Conservation (phyloP, 1,284 basidiomycete genomes). For the Gomphus sp. region DNA sequence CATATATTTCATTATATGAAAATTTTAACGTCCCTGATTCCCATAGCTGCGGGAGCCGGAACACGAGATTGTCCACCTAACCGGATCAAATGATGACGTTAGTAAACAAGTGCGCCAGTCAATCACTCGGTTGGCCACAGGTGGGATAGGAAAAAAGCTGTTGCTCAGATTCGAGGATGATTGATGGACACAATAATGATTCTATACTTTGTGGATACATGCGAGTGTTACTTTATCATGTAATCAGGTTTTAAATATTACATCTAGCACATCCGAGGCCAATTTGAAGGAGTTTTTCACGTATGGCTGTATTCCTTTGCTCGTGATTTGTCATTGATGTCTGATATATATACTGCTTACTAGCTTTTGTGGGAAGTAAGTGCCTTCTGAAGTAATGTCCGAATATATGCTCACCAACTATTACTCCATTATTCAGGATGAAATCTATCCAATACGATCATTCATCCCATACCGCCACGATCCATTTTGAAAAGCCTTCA, state of each 20-base stretch:
- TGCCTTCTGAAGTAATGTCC: constrained; percentile 1
- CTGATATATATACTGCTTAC: not conserved
- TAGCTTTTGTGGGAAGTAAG: constrained; percentile 76
- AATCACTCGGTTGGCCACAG: constrained; percentile 39
- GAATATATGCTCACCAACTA: not conserved
- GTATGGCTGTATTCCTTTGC: constrained; percentile 30
- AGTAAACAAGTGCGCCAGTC: constrained; percentile 36
- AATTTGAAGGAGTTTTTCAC: constrained; percentile 71
- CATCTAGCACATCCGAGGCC: constrained; percentile 47
- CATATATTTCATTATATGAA: not conserved
- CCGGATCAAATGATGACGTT: constrained; percentile 40
- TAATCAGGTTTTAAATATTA: constrained; percentile 53
- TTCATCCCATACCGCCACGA: constrained; percentile 34
- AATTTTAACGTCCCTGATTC: not conserved
- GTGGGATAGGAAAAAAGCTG: constrained; percentile 63
- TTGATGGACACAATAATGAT: not conserved
- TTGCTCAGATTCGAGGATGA: constrained; percentile 46
- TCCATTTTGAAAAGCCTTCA: constrained; percentile 67
- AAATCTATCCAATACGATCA: constrained; percentile 42
- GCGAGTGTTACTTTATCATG: not conserved
- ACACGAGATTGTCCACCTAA: constrained; percentile 55
- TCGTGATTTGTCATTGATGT: constrained; percentile 7
- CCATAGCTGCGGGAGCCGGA: constrained; percentile 53
- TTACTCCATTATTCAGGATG: constrained; percentile 39
- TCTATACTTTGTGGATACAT: not conserved